These are phyloP conservation scores for Vigna unguiculata DNA, from an alignment of 306 rosid species.

Conservation along the genomic window DNA sequence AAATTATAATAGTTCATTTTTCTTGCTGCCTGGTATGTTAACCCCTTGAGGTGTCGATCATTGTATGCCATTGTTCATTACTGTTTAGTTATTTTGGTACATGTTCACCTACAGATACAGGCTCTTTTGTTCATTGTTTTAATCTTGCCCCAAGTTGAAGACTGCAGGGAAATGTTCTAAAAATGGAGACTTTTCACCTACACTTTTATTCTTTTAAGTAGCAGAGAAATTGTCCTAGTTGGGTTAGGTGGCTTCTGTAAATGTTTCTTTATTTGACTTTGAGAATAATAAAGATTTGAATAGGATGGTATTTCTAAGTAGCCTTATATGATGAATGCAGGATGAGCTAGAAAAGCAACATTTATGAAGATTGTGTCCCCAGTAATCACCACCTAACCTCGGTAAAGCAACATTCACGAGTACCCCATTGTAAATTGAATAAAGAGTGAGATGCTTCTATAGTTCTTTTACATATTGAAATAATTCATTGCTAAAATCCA, in stretches of 20 bases:
- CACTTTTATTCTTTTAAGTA: not conserved
- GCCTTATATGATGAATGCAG: slow-evolving; percentile 33
- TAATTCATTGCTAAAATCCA: slow-evolving; percentile 12
- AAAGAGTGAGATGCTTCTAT: slow-evolving; percentile 16
- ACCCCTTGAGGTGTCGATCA: too few relatives aligned
- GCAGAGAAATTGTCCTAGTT: not conserved
- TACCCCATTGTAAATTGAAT: slow-evolving; percentile 31
- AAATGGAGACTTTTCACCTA: not conserved
- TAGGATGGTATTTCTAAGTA: not conserved
- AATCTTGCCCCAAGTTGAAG: slow-evolving; percentile 1
- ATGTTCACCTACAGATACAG: not conserved
- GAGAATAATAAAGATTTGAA: not conserved
- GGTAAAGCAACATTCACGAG: not conserved
- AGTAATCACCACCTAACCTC: not conserved
- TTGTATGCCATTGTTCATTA: not conserved
- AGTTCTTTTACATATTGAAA: not conserved
- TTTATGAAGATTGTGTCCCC: slow-evolving; percentile 22
- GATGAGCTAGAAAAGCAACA: slow-evolving; percentile 28
- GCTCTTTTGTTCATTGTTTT: not conserved
- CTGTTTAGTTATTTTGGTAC: not conserved
- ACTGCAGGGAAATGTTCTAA: not conserved
- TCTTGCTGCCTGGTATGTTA: too few relatives aligned
- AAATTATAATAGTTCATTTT: too few relatives aligned
- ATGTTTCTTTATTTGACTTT: not conserved
- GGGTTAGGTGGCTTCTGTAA: slow-evolving; percentile 2